Evolutionary conservation across 2,329 filamentous ascomycete genomes (phyloP).

Genomic region (Fusarium sarcochroum): DNA sequence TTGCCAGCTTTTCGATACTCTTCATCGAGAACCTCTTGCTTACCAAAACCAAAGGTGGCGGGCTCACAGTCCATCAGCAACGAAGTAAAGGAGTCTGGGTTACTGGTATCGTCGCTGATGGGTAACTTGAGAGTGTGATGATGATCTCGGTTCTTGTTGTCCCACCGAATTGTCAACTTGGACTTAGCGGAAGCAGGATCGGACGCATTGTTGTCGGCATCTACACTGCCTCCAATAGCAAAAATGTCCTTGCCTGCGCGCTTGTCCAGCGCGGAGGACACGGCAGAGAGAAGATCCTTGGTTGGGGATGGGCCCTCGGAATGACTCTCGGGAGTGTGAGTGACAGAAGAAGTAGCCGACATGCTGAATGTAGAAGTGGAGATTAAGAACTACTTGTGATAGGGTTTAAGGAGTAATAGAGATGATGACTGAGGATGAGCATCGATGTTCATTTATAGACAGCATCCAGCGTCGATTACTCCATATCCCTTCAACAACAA

Average conservation of each 20-base stretch:
- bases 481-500: background rate
- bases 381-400: background rate
- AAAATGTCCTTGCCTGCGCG: constrained; percentile 17
- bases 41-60: constrained; percentile 63
- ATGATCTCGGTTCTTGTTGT: background rate
- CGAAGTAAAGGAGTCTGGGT: background rate
- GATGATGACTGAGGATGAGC: background rate
- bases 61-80: constrained; percentile 47
- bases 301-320: accelerated
- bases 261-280: background rate
- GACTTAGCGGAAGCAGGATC: accelerated
- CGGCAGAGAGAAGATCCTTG: background rate
- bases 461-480: background rate
- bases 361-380: background rate
- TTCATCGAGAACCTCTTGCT: constrained; percentile 64
- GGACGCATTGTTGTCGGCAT: background rate
- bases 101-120: accelerated
- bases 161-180: constrained; percentile 7
- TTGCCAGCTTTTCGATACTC: constrained; percentile 67
- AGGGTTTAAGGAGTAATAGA: background rate
- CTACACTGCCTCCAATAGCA: constrained; percentile 18
- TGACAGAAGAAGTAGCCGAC: background rate
- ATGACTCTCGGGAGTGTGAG: accelerated
- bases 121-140: constrained; percentile 6
- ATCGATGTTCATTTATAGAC: background rate